phyloP scores from a whole-genome alignment of 371 early-diverging fungal genomes.

The Saksenaea vasiformis region DNA sequence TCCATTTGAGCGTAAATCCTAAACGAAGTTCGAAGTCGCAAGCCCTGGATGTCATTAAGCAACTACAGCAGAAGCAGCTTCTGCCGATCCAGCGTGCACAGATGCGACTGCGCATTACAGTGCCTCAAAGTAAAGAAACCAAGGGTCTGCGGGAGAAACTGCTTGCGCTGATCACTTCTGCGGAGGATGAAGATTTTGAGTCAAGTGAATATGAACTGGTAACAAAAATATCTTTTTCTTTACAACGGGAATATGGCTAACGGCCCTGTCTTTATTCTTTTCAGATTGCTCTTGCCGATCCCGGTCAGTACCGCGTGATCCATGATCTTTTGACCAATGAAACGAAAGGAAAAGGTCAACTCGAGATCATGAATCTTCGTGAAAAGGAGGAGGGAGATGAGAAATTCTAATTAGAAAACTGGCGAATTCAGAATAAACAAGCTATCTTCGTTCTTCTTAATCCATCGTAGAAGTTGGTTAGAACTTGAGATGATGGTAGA shows the following conservation, averaged over 20 bases:
- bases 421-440: slow-evolving; percentile 73
- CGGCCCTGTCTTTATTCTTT: slow-evolving; percentile 5
- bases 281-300: slow-evolving; percentile 87
- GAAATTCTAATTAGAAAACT: slow-evolving; percentile 62
- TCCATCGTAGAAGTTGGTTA: slow-evolving; percentile 72
- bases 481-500: slow-evolving; percentile 62
- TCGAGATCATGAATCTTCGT: slow-evolving; percentile 84
- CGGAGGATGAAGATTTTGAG: slow-evolving; percentile 89
- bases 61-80: slow-evolving; percentile 82
- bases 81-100: slow-evolving; percentile 94
- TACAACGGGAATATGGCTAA: not conserved
- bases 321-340: slow-evolving; percentile 80
- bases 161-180: slow-evolving; percentile 62
- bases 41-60: slow-evolving; percentile 92
- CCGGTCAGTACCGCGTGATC: slow-evolving; percentile 87
- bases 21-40: slow-evolving; percentile 84
- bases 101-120: slow-evolving; percentile 82
- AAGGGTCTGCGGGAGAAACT: slow-evolving; percentile 86
- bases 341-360: slow-evolving; percentile 83
- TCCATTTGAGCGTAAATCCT: slow-evolving; percentile 89
- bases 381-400: slow-evolving; percentile 87
- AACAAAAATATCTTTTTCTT: slow-evolving; percentile 16
- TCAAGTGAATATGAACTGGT: slow-evolving; percentile 81
- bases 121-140: slow-evolving; percentile 79
- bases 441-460: slow-evolving; percentile 69